Base-by-base conservation (phyloP, 139 green algal species). In the Micractinium sp. region DNA sequence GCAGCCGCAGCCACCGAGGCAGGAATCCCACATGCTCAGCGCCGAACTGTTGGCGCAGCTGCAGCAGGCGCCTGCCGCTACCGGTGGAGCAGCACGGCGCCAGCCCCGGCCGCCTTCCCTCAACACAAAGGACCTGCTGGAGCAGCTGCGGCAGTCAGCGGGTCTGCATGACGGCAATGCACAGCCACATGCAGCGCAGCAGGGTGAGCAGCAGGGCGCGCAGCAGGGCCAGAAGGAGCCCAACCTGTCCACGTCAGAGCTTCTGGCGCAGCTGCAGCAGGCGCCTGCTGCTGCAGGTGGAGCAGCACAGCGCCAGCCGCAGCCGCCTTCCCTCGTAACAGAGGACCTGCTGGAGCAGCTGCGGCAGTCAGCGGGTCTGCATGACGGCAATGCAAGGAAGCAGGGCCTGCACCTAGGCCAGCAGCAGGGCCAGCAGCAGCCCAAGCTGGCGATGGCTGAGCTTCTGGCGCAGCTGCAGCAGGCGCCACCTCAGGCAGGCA, bases 141-240 rank as follows among this genome's bases (percentile, higher is more conserved):
- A 86, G 81, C 81, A 86, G 81, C 60, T 86, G 81, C 60, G n/a
- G n/a, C 56, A 33, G 33, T 73, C 81, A 76, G 56, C n/a, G n/a
- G 20, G 20, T 0, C n/a, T 19, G 19, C 13, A n/a, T 20, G 73
- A 31, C n/a, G 23, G n/a, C 9, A 1, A 35, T 23, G 23, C 12
- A 25, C 27, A 27, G 2, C 38, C 78, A 18, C 25, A 27, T 25
- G 27, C 79, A 39, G 14, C 0, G 36, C 41, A 35, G 79, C 79
- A 35, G 79, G 27, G 22, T 14, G 39, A 69, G 79, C 79, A 84
- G 79, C 41, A 69, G 25, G 39, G 9, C 5, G 41, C 0, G 22
- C 33, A 80, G 16, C 73, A n/a, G 22, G 29, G 2, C 7, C 33
- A 67, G 3, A 38, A 16, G 12, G 1, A 3, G 3, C 23, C 53